Base-by-base conservation (phyloP, 179 eudicot species). In the Spinacia oleracea region DNA sequence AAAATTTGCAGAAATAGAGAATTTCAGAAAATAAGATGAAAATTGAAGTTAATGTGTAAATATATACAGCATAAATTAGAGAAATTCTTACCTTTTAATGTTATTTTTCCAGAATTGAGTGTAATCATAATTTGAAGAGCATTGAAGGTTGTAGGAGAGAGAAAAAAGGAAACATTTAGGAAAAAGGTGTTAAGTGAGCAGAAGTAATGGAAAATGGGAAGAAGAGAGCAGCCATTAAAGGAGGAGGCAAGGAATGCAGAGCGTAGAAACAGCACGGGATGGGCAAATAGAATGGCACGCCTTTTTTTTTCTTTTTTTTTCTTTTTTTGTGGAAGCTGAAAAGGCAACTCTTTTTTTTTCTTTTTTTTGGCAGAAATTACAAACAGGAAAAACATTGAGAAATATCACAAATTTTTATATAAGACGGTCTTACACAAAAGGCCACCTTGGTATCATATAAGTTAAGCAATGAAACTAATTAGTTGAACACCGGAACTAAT, bases 171-270 rank as follows among this genome's bases (percentile, higher is more conserved):
- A 50, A 11, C 50, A 65, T 35, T 2, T 48, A 14, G 14, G 31
- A 8, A 8, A 14, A 16, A 25, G 56, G 58, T n/a, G 35, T 20
- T 53, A 53, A 12, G 59, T 29, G 7, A 62, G 65, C n/a, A 56
- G 35, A 8, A 23, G 29, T 21, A 12, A 34, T 12, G 58, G 59
- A 72, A 9, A 66, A 35, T 18, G 45, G 72, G 45, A 34, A 18
- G 77, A 50, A 73, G 58, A 65, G 40, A 73, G 73, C 67, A 35
- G 82, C 72, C 71, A 73, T 64, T 73, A 38, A 53, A 69, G 58
- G 68, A 21, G 34, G 29, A 20, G 50, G 40, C 23, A 60, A 6
- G 68, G 62, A 7, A 50, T 38, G 38, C 10, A 9, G 50, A 45
- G 73, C 23, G 63, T 34, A 78, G 31, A 62, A 56, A 58, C 68